These are phyloP conservation scores for Aspergillus intermedius DNA, from an alignment of 2,329 filamentous ascomycete species.

Conservation along the genomic window DNA sequence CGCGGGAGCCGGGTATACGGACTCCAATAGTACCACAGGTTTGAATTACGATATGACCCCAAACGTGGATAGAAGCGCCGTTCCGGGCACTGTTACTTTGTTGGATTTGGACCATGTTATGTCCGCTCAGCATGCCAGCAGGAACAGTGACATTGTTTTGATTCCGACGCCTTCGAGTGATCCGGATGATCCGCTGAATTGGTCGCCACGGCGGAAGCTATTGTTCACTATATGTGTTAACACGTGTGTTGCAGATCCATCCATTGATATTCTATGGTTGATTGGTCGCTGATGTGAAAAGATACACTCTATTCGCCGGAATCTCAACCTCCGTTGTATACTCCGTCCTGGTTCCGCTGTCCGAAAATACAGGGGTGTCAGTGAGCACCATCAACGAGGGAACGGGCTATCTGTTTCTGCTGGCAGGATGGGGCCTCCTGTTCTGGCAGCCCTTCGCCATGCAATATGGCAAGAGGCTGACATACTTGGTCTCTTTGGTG, in stretches of 20 bases:
- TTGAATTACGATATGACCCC: conserved; percentile 17
- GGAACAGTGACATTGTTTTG: conserved; percentile 35
- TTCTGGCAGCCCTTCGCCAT: conserved; percentile 45
- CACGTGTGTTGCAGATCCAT: conserved; percentile 22
- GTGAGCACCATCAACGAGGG: conserved; percentile 32
- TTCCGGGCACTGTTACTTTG: conserved; percentile 41
- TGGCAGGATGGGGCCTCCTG: conserved; percentile 40
- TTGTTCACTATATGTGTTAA: conserved; percentile 38
- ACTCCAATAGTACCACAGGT: too few species aligned
- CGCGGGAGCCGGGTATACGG: too few species aligned
- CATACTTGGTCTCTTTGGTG: conserved; percentile 27
- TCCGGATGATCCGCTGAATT: conserved; percentile 44
- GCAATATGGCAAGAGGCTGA: conserved; percentile 37
- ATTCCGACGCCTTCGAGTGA: conserved; percentile 40
- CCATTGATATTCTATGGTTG: background rate
- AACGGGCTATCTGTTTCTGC: conserved; percentile 36
- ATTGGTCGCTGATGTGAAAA: conserved; percentile 7
- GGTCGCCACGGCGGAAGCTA: conserved; percentile 38
- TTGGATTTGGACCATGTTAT: conserved; percentile 36
- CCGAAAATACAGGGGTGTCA: conserved; percentile 29
- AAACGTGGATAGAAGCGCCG: conserved; percentile 19
- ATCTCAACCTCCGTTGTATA: conserved; percentile 35
- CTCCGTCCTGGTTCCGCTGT: conserved; percentile 33
- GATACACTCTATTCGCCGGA: conserved; percentile 33
- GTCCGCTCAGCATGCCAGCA: conserved; percentile 24